Percentiles rank a stretch among this genome's conserved stretches.
Conservation (phyloP, 257 asterid genomes). For the Capsicum chinense region DNA sequence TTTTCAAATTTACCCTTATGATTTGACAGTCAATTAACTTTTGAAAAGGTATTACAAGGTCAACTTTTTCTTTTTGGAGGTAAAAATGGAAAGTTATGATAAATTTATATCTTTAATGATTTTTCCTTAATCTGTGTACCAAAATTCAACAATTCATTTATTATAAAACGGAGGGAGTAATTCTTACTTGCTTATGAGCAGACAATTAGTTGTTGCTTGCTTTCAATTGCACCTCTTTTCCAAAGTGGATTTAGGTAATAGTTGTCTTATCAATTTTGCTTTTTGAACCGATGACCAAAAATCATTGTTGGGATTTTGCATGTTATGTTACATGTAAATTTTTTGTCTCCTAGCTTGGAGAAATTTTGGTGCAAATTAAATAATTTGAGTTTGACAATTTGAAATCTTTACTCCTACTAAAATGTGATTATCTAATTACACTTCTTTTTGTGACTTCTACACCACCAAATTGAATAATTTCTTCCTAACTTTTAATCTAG, state of each 20-base stretch:
- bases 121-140: no score
- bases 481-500: background rate
- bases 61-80: no score
- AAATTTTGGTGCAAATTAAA: background rate
- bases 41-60: no score
- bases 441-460: background rate
- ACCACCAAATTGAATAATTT: conserved; percentile 6
- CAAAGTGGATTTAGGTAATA: conserved; percentile 17
- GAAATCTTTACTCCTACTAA: background rate
- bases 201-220: conserved; percentile 5
- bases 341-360: background rate
- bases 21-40: no score
- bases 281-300: background rate
- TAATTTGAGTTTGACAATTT: conserved; percentile 28
- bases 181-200: background rate
- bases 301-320: conserved; percentile 18
- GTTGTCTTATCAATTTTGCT: background rate
- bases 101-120: no score
- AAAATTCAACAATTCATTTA: no score
- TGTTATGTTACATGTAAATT: conserved; percentile 12
- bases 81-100: no score
- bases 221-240: conserved; percentile 15
- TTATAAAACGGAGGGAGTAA: no score
- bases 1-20: no score
- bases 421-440: conserved; percentile 1